phyloP scores from a whole-genome alignment of 805 yeast species.

The Ogataea haglerorum region DNA sequence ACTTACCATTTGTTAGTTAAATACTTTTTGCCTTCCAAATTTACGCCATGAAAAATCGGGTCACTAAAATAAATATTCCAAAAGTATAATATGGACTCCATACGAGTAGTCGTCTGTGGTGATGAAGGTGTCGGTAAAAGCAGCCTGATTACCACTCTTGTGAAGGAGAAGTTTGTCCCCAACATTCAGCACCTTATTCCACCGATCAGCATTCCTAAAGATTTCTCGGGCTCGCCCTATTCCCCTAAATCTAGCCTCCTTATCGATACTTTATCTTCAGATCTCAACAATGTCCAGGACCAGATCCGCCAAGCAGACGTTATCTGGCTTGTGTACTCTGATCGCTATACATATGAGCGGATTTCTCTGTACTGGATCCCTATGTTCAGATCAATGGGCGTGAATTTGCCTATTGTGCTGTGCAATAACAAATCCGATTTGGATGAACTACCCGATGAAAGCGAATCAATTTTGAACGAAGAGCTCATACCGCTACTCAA shows the following conservation, averaged over 20 bases:
- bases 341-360: constrained; percentile 91
- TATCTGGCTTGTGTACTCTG: constrained; percentile 91
- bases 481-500: constrained; percentile 82
- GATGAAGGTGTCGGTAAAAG: constrained; percentile 91
- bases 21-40: constrained; percentile 14
- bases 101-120: constrained; percentile 88
- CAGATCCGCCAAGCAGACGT: constrained; percentile 86
- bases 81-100: constrained; percentile 38
- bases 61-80: constrained; percentile 6
- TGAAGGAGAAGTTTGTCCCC: constrained; percentile 77
- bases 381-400: constrained; percentile 86
- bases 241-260: constrained; percentile 66
- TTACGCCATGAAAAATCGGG: constrained; percentile 10
- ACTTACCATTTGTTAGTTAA: constrained; percentile 11
- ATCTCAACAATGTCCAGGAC: constrained; percentile 53
- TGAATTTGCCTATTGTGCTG: constrained; percentile 87
- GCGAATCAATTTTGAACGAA: constrained; percentile 54
- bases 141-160: constrained; percentile 71
- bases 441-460: constrained; percentile 35
- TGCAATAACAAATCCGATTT: constrained; percentile 62
- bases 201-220: constrained; percentile 77
- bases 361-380: constrained; percentile 94
- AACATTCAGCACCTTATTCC: constrained; percentile 77
- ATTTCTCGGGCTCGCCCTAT: constrained; percentile 54
- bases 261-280: constrained; percentile 76